These are phyloP conservation scores for Edaphochlamys debaryana DNA, from an alignment of 139 green algal genomes.

Conservation along the genomic window DNA sequence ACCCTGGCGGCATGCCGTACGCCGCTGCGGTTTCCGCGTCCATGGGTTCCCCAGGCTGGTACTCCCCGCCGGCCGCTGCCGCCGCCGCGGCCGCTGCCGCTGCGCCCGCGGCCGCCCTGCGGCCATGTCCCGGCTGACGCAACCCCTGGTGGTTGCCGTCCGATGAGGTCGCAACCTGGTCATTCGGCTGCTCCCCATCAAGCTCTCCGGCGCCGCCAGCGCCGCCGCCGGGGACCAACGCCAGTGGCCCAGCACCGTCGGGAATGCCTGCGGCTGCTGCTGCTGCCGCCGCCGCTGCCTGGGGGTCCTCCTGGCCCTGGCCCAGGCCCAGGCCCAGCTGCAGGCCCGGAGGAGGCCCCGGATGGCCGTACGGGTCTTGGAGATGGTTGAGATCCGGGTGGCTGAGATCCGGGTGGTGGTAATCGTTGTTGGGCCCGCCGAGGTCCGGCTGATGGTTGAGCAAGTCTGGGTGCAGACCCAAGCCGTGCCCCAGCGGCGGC, in stretches of 20 bases:
- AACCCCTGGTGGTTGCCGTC: not conserved
- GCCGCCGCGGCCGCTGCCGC: not conserved
- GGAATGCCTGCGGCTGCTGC: not conserved
- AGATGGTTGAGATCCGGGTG: no score
- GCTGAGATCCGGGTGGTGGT: no score
- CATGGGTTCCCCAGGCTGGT: not conserved
- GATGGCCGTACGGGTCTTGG: no score
- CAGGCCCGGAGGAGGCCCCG: no score
- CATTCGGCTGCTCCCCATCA: not conserved
- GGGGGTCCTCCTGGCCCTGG: not conserved
- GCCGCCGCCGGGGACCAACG: not conserved
- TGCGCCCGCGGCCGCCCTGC: not conserved
- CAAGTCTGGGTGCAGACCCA: no score
- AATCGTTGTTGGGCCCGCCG: no score
- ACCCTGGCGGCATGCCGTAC: no score
- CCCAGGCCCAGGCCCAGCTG: not conserved
- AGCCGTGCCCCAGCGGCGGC: no score
- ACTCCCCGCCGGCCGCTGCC: not conserved
- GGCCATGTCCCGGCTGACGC: not conserved
- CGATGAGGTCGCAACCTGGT: constrained; percentile 21
- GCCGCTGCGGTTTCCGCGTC: not conserved
- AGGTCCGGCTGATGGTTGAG: no score
- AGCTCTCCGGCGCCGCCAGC: not conserved
- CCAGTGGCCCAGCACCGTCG: not conserved
- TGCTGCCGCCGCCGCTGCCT: not conserved